Percentiles rank a stretch among this genome's conserved stretches.
phyloP scores from a whole-genome alignment of 805 yeast genomes.

The Saccharomyces paradoxus region DNA sequence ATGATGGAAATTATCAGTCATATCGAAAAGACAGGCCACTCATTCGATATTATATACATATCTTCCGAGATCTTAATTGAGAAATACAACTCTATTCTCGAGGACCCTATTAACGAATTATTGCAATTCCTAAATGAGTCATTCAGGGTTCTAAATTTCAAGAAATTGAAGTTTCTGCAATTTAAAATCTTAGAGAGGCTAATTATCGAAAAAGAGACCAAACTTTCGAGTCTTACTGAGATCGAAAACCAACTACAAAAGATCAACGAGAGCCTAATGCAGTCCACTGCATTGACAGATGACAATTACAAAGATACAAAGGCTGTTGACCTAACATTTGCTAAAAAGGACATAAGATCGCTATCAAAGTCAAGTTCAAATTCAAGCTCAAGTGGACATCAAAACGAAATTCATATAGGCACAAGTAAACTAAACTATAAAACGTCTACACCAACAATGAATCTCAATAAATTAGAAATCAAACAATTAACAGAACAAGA shows the following conservation, averaged over 20 bases:
- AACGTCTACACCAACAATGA: constrained; percentile 6
- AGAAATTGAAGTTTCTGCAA: constrained; percentile 49
- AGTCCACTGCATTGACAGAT: constrained; percentile 8
- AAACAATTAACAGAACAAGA: constrained; percentile 30
- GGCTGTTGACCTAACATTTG: constrained; percentile 20
- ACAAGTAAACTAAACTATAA: constrained; percentile 1
- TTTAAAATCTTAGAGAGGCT: constrained; percentile 35
- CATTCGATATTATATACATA: constrained; percentile 64
- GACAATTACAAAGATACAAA: neutral
- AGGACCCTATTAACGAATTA: constrained; percentile 35
- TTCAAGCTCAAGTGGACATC: neutral
- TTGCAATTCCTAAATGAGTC: constrained; percentile 29
- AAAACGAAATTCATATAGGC: neutral
- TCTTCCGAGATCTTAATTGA: constrained; percentile 39
- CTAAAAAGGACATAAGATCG: neutral
- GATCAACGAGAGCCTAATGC: constrained; percentile 9
- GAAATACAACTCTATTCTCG: constrained; percentile 32
- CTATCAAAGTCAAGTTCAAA: neutral
- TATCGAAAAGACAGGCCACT: constrained; percentile 77
- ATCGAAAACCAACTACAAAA: constrained; percentile 29
- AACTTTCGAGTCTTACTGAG: constrained; percentile 27
- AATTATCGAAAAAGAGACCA: constrained; percentile 28
- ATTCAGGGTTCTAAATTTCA: constrained; percentile 46
- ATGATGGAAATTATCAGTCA: constrained; percentile 34
- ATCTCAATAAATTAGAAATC: constrained; percentile 21